Conservation (phyloP, 2,329 filamentous ascomycete genomes). For the Graphiopsis chlorocephala region DNA sequence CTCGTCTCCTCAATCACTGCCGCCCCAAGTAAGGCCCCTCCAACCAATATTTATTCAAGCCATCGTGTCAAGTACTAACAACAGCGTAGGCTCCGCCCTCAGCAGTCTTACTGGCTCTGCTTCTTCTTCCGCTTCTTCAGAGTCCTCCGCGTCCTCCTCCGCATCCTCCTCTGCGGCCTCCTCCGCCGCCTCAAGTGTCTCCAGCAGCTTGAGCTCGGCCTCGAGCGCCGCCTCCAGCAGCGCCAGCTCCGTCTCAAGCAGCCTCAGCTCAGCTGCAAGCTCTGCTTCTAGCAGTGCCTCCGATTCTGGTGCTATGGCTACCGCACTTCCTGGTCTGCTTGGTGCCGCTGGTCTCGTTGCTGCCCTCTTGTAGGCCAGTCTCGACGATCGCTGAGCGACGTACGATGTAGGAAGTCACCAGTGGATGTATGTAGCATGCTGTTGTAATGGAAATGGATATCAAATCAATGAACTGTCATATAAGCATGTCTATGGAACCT, state of each 20-base stretch:
- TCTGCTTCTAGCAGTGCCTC: background rate
- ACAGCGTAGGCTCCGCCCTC: background rate
- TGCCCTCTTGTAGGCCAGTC: slow-evolving; percentile 3
- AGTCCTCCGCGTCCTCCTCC: background rate
- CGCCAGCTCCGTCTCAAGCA: background rate
- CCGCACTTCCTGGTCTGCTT: background rate
- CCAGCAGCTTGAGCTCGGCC: background rate
- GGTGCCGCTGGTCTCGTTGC: slow-evolving; percentile 1
- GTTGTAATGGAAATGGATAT: background rate
- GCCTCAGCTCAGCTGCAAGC: slow-evolving; percentile 1
- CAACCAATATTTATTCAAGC: background rate
- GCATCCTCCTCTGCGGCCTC: background rate
- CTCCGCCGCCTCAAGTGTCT: background rate
- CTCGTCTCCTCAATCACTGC: background rate
- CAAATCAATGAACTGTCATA: background rate
- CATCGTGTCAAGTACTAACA: background rate
- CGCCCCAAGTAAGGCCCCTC: background rate
- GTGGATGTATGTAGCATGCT: background rate
- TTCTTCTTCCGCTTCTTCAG: background rate
- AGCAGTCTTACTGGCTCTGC: background rate
- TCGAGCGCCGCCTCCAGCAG: background rate
- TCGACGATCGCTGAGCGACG: background rate
- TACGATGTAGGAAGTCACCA: background rate
- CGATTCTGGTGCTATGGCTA: background rate
- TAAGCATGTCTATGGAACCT: background rate